Percentiles rank a stretch among this genome's conserved stretches.
Evolutionary conservation across 441 rosid genomes (phyloP).

Genomic region (Breynia disticha): DNA sequence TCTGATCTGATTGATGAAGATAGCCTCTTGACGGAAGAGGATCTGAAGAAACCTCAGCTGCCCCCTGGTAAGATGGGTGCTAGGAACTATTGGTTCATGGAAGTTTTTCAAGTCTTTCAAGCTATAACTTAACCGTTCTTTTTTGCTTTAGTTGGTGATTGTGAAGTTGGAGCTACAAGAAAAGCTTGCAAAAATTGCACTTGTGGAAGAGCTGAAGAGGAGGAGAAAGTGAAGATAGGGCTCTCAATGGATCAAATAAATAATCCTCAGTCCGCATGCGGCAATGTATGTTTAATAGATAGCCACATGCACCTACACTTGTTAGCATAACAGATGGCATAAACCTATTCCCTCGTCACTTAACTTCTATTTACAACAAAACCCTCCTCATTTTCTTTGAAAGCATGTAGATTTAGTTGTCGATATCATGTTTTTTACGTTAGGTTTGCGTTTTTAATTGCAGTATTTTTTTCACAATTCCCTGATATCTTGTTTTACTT

Average conservation of each 20-base stretch:
- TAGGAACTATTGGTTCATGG: background rate
- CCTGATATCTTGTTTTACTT: background rate
- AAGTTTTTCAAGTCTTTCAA: slow-evolving; percentile 4
- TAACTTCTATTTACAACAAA: no score
- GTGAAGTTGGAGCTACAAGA: slow-evolving; percentile 70
- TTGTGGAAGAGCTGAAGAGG: slow-evolving; percentile 91
- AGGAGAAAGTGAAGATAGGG: slow-evolving; percentile 77
- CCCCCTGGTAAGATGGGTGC: slow-evolving; percentile 39
- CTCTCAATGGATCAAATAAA: slow-evolving; percentile 59
- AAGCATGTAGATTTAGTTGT: no score
- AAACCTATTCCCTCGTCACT: no score
- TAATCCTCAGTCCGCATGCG: slow-evolving; percentile 92
- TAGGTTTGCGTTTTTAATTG: no score
- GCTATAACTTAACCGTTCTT: background rate
- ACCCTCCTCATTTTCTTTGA: no score
- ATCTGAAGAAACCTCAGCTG: slow-evolving; percentile 73
- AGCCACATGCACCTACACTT: background rate
- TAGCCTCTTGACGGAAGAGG: slow-evolving; percentile 79
- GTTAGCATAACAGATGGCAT: no score
- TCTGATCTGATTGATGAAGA: slow-evolving; percentile 91
- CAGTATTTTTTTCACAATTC: background rate
- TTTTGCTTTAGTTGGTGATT: slow-evolving; percentile 45
- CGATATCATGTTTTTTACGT: no score
- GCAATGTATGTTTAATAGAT: slow-evolving; percentile 45
- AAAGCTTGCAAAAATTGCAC: slow-evolving; percentile 96